These are phyloP conservation scores for Salix exigua DNA, from an alignment of 345 rosid genomes.

Conservation along the genomic window DNA sequence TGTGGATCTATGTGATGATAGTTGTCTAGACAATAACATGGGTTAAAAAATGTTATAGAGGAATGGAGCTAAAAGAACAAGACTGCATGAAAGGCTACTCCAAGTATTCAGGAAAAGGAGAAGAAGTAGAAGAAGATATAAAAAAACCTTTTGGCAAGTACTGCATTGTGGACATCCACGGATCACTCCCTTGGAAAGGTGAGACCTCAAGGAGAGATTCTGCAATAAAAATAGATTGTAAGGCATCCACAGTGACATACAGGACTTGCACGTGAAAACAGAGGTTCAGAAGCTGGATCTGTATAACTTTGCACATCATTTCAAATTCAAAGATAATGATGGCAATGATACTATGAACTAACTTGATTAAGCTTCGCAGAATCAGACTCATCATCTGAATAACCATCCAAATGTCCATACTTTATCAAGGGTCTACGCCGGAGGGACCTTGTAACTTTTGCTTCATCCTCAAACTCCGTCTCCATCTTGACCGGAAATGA, in stretches of 20 bases:
- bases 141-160: slow-evolving; percentile 84
- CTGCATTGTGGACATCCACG: slow-evolving; percentile 72
- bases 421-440: slow-evolving; percentile 67
- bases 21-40: background rate
- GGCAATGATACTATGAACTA: slow-evolving; percentile 11
- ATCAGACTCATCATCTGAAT: slow-evolving; percentile 47
- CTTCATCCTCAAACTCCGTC: slow-evolving; percentile 32
- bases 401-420: slow-evolving; percentile 38
- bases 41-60: background rate
- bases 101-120: background rate
- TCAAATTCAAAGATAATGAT: background rate
- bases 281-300: background rate
- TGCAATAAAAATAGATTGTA: slow-evolving; percentile 33
- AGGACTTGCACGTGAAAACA: background rate
- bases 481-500: slow-evolving; percentile 43
- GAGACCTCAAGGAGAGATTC: slow-evolving; percentile 40
- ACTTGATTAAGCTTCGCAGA: slow-evolving; percentile 54
- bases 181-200: slow-evolving; percentile 74
- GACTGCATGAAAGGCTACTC: background rate
- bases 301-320: background rate
- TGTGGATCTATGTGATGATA: background rate
- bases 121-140: background rate
- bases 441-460: slow-evolving; percentile 46
- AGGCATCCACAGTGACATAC: slow-evolving; percentile 1
- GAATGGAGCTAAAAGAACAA: background rate